A percentile compares a stretch with the other conserved stretches of the same genome.
These are phyloP conservation scores for Skeletonema tropicum DNA, from an alignment of 108 stramenopile genomes.

Conservation along the genomic window DNA sequence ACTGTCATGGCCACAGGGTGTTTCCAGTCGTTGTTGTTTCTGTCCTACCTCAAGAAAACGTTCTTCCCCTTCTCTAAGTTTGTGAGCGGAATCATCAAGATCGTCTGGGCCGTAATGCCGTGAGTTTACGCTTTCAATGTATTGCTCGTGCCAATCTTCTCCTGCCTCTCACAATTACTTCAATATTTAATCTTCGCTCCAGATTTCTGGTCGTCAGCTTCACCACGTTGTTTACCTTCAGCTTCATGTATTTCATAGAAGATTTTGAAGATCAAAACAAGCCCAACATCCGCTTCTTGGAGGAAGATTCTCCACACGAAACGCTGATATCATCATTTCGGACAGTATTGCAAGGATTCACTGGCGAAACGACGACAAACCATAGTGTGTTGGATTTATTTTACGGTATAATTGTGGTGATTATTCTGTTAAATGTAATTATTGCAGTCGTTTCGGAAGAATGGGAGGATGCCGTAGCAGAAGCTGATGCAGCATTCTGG, in stretches of 20 bases:
- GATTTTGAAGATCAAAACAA: background rate
- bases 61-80: constrained; percentile 12
- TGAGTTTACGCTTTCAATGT: too few relatives aligned
- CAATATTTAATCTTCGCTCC: too few relatives aligned
- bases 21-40: background rate
- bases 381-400: background rate
- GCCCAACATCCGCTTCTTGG: background rate
- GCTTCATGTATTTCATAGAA: constrained; percentile 6
- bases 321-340: constrained; percentile 4
- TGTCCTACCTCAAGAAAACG: constrained; percentile 11
- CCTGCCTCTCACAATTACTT: too few relatives aligned
- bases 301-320: background rate
- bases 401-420: background rate
- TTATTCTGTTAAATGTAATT: background rate
- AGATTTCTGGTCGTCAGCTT: background rate
- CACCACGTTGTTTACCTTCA: background rate
- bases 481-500: constrained; percentile 9
- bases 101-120: background rate
- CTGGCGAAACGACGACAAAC: background rate
- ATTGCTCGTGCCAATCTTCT: too few relatives aligned
- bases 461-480: constrained; percentile 2
- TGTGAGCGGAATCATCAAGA: constrained; percentile 8
- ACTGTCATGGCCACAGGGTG: constrained; percentile 2
- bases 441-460: constrained; percentile 6
- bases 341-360: background rate